Evolutionary conservation across 2,329 filamentous ascomycete genomes (phyloP), one percentile per base, ranked within the genome.

Genomic region (Cladosporium austrohemisphaericum): DNA sequence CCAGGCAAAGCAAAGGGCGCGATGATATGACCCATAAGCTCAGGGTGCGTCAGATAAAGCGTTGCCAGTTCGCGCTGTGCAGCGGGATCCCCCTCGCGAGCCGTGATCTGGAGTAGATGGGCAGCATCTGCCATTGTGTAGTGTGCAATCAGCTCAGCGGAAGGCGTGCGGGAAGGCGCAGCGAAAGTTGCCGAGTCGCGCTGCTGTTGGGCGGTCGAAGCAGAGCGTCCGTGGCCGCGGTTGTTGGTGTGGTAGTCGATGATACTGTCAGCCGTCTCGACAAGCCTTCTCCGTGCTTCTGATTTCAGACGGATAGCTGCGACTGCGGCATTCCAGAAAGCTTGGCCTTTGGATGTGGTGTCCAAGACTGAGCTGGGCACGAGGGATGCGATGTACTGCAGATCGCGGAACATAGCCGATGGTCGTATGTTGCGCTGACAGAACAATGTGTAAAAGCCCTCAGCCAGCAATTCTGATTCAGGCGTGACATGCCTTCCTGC

Each of bases 11-110:
- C 88, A 44, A 97, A 77, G 1, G 93, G 93, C 33, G 94, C 75
- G 0, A 90, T 89, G 7, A 89, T 86, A 19, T 88, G 80, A 10
- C 79, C 77, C 11, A 96, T 82, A 13, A 93, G 79, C 65, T 95
- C 89, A 0, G 93, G 91, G 58, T 95, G 86, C 0, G 89, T 93
- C 31, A 98, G 79, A 66, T 96, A 97, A 61, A 97, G 86, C 54
- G 95, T 86, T 1, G 88, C 93, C 13, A 98, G 78, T 70, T 98
- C 93, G 43, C 93, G 84, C 71, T 97, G 91, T 4, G 92, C 91
- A 10, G 88, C 86, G 0, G 90, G 79, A 53, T 91, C 83, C 31
- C 92, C 91, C 69, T 98, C 93, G 65, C 91, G 93, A 13, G 93
- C 93, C 1, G 91, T 92, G 64, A 96, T 93, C 54, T 88, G 86